Conservation (phyloP, 805 yeast species). For the Saturnispora hagleri region DNA sequence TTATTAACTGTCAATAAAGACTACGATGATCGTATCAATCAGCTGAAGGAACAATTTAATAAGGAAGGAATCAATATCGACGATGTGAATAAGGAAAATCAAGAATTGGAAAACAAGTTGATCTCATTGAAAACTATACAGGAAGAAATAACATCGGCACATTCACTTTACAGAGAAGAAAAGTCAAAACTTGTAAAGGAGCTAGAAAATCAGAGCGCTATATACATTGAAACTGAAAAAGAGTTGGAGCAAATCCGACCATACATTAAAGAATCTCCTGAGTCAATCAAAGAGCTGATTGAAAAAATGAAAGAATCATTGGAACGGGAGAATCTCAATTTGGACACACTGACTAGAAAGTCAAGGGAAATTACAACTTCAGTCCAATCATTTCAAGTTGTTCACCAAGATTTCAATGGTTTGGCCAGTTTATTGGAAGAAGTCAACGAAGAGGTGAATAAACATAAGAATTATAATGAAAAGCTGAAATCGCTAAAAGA, state of each 20-base stretch:
- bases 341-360: slow-evolving; percentile 36
- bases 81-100: slow-evolving; percentile 41
- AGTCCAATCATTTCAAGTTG: slow-evolving; percentile 46
- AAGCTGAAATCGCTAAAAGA: slow-evolving; percentile 24
- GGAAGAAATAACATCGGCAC: slow-evolving; percentile 52
- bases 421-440: slow-evolving; percentile 40
- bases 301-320: slow-evolving; percentile 41
- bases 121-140: slow-evolving; percentile 52
- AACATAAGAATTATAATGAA: slow-evolving; percentile 29
- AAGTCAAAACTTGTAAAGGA: slow-evolving; percentile 50
- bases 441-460: slow-evolving; percentile 35
- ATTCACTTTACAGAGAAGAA: slow-evolving; percentile 52
- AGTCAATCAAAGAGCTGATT: slow-evolving; percentile 42
- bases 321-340: slow-evolving; percentile 29
- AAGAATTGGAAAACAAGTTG: slow-evolving; percentile 51
- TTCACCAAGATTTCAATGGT: slow-evolving; percentile 38
- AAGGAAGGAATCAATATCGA: slow-evolving; percentile 29
- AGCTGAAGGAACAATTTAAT: slow-evolving; percentile 13
- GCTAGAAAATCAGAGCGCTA: slow-evolving; percentile 51
- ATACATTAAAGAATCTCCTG: slow-evolving; percentile 54
- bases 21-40: slow-evolving; percentile 24
- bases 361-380: slow-evolving; percentile 45
- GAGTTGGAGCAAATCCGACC: slow-evolving; percentile 51
- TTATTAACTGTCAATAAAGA: slow-evolving; percentile 34
- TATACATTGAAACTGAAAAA: slow-evolving; percentile 46